A percentile compares a stretch with the other conserved stretches of the same genome.
Evolutionary conservation across 202 grass and related monocot species (phyloP).

Genomic region (Setaria viridis): DNA sequence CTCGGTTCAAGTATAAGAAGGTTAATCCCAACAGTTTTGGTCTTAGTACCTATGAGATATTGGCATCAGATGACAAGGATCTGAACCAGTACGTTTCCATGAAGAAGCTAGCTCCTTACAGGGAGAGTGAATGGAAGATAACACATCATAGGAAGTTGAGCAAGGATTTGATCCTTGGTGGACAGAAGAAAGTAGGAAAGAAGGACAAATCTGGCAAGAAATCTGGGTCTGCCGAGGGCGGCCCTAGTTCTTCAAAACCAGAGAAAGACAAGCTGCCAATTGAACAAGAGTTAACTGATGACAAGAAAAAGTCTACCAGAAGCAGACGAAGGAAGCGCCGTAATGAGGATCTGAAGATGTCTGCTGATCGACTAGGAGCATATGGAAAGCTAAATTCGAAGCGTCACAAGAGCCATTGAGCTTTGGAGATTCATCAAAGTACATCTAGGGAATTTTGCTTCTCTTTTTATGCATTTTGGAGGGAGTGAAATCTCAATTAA

Average conservation of each 20-base stretch:
- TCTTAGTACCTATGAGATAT: slow-evolving; percentile 62
- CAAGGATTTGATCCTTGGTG: slow-evolving; percentile 75
- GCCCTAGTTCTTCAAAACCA: slow-evolving; percentile 46
- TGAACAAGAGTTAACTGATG: slow-evolving; percentile 54
- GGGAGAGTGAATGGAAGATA: slow-evolving; percentile 81
- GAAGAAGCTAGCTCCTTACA: slow-evolving; percentile 91
- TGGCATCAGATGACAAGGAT: slow-evolving; percentile 70
- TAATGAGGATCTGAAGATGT: slow-evolving; percentile 58
- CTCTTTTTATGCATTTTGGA: slow-evolving; percentile 19
- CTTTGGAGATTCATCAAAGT: slow-evolving; percentile 18
- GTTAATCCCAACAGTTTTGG: slow-evolving; percentile 77
- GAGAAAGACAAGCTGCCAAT: slow-evolving; percentile 40
- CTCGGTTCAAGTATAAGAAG: slow-evolving; percentile 80
- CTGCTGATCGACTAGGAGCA: slow-evolving; percentile 48
- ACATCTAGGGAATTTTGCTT: slow-evolving; percentile 38
- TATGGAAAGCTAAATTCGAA: slow-evolving; percentile 62
- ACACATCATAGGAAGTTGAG: slow-evolving; percentile 70
- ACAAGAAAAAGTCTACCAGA: slow-evolving; percentile 57
- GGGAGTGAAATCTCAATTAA: not conserved
- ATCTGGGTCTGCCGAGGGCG: slow-evolving; percentile 43
- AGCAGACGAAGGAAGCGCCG: slow-evolving; percentile 66
- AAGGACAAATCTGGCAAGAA: slow-evolving; percentile 59
- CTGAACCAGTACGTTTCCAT: slow-evolving; percentile 96
- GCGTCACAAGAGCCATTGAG: slow-evolving; percentile 65
- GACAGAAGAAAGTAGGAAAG: slow-evolving; percentile 53